Conservation (phyloP, 306 rosid genomes). For the Cotoneaster glaucophyllus region DNA sequence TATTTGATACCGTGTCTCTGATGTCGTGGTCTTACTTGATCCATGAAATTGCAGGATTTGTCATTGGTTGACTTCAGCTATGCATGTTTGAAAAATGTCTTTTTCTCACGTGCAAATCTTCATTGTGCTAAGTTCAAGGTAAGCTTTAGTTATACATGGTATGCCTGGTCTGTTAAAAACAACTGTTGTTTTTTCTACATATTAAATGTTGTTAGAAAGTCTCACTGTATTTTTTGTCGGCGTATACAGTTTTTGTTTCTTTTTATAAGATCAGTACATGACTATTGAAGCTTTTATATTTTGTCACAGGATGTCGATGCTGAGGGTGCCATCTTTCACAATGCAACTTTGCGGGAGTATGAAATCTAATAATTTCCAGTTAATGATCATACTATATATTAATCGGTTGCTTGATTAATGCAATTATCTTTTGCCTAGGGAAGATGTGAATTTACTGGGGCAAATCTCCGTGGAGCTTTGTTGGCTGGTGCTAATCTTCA, state of each 20-base stretch:
- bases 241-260: neutral
- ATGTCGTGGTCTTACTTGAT: neutral
- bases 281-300: neutral
- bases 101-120: constrained; percentile 87
- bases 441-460: constrained; percentile 98
- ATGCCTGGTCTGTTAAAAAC: neutral
- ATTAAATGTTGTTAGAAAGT: neutral
- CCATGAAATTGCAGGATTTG: constrained; percentile 61
- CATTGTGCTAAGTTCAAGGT: constrained; percentile 90
- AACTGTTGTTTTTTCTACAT: neutral
- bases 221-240: neutral
- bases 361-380: constrained; percentile 20
- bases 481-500: constrained; percentile 82
- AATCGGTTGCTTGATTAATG: constrained; percentile 26
- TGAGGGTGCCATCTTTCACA: constrained; percentile 74
- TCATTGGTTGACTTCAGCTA: constrained; percentile 83
- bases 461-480: constrained; percentile 89
- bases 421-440: constrained; percentile 52
- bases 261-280: neutral
- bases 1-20: neutral
- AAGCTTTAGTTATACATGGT: constrained; percentile 6
- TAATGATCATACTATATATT: constrained; percentile 1
- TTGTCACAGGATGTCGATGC: constrained; percentile 79
- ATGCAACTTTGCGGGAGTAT: constrained; percentile 94
- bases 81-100: constrained; percentile 87